Evolutionary conservation across 2,329 filamentous ascomycete genomes (phyloP).

Genomic region (Cercospora sp.): DNA sequence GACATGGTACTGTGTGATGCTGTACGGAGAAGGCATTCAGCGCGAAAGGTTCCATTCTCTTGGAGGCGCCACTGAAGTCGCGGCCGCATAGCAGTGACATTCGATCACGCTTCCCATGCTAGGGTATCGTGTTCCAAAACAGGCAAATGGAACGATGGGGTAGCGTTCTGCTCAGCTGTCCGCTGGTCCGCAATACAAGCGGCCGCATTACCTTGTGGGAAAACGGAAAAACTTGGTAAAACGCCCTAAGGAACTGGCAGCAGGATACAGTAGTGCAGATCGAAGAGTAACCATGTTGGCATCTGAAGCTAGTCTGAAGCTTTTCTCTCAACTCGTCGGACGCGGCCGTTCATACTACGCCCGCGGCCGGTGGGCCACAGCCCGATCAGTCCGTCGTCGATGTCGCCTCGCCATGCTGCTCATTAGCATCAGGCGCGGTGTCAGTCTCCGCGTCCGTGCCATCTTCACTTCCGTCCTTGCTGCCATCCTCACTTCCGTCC

Average conservation of each 20-base stretch:
- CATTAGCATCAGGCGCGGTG: background rate
- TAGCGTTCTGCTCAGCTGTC: background rate
- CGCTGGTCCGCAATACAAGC: background rate
- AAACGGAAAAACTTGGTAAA: background rate
- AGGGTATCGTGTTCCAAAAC: background rate
- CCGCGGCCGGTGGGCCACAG: background rate
- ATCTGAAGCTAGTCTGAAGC: background rate
- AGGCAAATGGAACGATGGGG: background rate
- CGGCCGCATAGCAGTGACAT: background rate
- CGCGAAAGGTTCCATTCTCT: background rate
- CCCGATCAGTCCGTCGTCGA: background rate
- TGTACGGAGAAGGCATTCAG: background rate
- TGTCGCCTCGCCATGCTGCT: background rate
- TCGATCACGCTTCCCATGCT: background rate
- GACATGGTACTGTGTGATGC: no score
- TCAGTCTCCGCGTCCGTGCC: background rate
- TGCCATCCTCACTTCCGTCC: background rate
- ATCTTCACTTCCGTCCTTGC: background rate
- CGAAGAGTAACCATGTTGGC: background rate
- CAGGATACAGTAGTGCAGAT: background rate
- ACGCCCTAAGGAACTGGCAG: background rate
- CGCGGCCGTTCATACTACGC: background rate
- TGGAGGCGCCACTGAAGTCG: background rate
- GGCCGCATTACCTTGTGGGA: background rate
- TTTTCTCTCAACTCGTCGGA: background rate